phyloP scores from a whole-genome alignment of 2,329 filamentous ascomycete species.

The Apiospora hydei region DNA sequence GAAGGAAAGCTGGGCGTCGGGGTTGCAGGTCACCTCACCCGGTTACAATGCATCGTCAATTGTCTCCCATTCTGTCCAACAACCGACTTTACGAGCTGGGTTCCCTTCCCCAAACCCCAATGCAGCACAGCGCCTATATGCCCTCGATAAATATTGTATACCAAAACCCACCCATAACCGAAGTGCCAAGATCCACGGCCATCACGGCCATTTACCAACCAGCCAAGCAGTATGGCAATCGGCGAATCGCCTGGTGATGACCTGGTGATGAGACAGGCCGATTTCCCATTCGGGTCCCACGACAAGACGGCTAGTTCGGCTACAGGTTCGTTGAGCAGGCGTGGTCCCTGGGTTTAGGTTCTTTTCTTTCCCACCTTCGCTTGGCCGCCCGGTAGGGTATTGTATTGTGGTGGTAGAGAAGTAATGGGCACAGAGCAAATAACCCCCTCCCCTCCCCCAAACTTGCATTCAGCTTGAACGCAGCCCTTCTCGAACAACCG shows the following conservation, averaged over 20 bases:
- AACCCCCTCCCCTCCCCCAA: not conserved
- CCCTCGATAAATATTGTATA: not conserved
- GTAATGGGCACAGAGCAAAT: no score
- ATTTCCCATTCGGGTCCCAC: not conserved
- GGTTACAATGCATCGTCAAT: not conserved
- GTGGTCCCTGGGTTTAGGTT: not conserved
- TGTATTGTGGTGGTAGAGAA: not conserved
- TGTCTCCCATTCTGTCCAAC: not conserved
- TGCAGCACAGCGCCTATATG: not conserved
- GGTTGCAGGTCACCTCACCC: not conserved
- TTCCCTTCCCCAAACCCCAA: not conserved
- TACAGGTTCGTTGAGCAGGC: no score
- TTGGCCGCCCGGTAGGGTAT: not conserved
- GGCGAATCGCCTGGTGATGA: conserved; percentile 11
- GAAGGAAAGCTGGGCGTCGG: not conserved
- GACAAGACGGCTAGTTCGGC: conserved; percentile 18
- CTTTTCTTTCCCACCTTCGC: not conserved
- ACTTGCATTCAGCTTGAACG: conserved; percentile 7
- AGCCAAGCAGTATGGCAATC: not conserved
- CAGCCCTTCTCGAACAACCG: not conserved
- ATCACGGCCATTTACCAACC: not conserved
- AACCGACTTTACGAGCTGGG: not conserved
- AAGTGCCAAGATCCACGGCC: conserved; percentile 7
- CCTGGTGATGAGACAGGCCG: conserved; percentile 12
- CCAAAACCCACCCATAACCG: not conserved